phyloP scores from a whole-genome alignment of 306 rosid genomes.

The Gastrolobium bilobum region DNA sequence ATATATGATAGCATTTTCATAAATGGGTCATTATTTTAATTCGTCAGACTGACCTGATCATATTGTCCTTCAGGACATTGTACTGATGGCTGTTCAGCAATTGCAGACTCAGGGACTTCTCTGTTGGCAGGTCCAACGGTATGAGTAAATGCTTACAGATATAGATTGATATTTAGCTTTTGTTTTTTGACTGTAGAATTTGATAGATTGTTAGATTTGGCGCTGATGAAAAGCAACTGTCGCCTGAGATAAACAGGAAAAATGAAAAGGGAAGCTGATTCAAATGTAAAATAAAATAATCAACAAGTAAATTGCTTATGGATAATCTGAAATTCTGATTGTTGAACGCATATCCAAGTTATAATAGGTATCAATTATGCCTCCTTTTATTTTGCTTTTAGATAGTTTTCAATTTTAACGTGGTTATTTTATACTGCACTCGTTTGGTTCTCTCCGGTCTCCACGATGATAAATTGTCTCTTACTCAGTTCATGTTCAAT shows the following conservation, averaged over 20 bases:
- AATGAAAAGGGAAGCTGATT: not conserved
- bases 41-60: slow-evolving; percentile 43
- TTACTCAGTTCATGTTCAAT: slow-evolving; percentile 7
- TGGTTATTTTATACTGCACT: not conserved
- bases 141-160: slow-evolving; percentile 47
- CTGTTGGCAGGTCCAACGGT: slow-evolving; percentile 94
- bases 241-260: not conserved
- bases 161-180: slow-evolving; percentile 28
- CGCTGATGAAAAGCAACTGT: not conserved
- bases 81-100: slow-evolving; percentile 75
- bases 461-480: not conserved
- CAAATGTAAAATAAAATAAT: not conserved
- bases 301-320: not conserved
- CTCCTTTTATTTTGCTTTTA: slow-evolving; percentile 5
- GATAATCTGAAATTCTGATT: slow-evolving; percentile 12
- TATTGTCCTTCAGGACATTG: slow-evolving; percentile 74
- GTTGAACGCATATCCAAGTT: slow-evolving; percentile 5
- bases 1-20: not conserved
- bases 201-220: slow-evolving; percentile 7
- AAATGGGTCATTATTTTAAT: not conserved
- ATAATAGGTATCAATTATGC: not conserved
- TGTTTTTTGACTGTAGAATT: slow-evolving; percentile 8
- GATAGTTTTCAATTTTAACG: slow-evolving; percentile 14
- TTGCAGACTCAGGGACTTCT: slow-evolving; percentile 98
- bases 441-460: slow-evolving; percentile 20